Conservation (phyloP, 345 rosid species). For the Pistacia vera region DNA sequence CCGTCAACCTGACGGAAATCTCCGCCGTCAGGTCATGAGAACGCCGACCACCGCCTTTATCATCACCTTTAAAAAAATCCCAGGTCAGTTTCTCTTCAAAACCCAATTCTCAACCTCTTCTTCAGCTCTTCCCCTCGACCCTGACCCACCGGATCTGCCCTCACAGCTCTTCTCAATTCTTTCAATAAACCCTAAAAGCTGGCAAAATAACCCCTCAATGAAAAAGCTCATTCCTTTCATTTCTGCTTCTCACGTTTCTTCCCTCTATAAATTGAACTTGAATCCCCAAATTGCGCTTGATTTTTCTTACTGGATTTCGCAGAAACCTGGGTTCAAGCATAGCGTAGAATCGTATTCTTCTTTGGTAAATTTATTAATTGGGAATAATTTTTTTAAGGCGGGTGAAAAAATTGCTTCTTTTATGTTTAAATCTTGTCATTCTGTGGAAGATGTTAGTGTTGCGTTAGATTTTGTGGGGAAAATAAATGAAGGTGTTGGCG, state of each 20-base stretch:
- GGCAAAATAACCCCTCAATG: constrained; percentile 37
- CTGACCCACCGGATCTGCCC: constrained; percentile 33
- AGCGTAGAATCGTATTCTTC: constrained; percentile 47
- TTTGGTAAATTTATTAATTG: constrained; percentile 47
- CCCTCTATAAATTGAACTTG: constrained; percentile 40
- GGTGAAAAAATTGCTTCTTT: constrained; percentile 49
- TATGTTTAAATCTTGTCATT: constrained; percentile 54
- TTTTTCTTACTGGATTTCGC: constrained; percentile 57
- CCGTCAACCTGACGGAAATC: too few species aligned
- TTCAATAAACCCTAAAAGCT: constrained; percentile 26
- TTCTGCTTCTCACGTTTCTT: constrained; percentile 51
- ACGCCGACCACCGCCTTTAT: constrained; percentile 21
- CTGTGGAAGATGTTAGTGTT: constrained; percentile 38
- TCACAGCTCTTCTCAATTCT: constrained; percentile 49
- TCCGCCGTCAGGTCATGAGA: constrained; percentile 30
- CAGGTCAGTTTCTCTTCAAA: constrained; percentile 22
- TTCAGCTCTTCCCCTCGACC: constrained; percentile 14
- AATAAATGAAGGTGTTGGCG: constrained; percentile 37
- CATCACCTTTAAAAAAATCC: background rate
- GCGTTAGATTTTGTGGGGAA: constrained; percentile 42
- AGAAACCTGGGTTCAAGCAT: constrained; percentile 51
- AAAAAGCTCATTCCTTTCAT: constrained; percentile 35
- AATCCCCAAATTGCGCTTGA: constrained; percentile 53
- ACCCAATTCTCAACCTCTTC: constrained; percentile 9
- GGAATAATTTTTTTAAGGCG: constrained; percentile 29